Percentiles rank a stretch among this genome's conserved stretches.
These are phyloP conservation scores for Calonectria ilicicola DNA, from an alignment of 2,329 filamentous ascomycete species.

Conservation along the genomic window DNA sequence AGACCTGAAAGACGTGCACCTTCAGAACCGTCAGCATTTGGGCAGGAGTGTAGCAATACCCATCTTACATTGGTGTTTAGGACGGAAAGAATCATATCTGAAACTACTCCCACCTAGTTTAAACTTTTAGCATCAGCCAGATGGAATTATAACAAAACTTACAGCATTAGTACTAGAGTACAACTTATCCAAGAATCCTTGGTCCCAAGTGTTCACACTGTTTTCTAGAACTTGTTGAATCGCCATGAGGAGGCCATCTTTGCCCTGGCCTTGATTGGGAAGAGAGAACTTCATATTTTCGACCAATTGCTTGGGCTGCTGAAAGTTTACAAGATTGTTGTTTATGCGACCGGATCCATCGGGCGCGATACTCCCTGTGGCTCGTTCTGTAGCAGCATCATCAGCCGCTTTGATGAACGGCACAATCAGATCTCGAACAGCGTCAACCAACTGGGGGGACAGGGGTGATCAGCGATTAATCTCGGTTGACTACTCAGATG, in stretches of 20 bases:
- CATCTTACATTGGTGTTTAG: constrained; percentile 86
- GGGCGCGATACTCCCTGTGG: constrained; percentile 61
- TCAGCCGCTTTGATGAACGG: constrained; percentile 80
- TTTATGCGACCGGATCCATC: constrained; percentile 53
- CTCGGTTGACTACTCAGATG: neutral
- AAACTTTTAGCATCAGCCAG: constrained; percentile 14
- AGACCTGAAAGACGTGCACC: constrained; percentile 90
- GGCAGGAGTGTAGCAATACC: constrained; percentile 6
- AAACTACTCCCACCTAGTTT: constrained; percentile 79
- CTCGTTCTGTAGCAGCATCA: constrained; percentile 65
- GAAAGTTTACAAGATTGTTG: constrained; percentile 73
- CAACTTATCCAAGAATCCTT: constrained; percentile 95
- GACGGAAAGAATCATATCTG: constrained; percentile 85
- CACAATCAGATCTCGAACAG: constrained; percentile 75
- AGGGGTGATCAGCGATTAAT: constrained; percentile 37
- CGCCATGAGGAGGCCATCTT: constrained; percentile 79
- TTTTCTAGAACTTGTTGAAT: constrained; percentile 81
- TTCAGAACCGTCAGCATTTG: constrained; percentile 25
- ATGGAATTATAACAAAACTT: constrained; percentile 40
- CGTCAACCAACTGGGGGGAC: constrained; percentile 69
- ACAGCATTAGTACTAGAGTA: constrained; percentile 91
- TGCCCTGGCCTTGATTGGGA: constrained; percentile 70
- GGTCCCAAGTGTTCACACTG: constrained; percentile 98
- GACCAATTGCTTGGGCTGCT: constrained; percentile 68
- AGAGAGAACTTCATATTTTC: constrained; percentile 70